Base-by-base conservation (phyloP, 169 alveolate species). In the Cryptosporidium parvum region DNA sequence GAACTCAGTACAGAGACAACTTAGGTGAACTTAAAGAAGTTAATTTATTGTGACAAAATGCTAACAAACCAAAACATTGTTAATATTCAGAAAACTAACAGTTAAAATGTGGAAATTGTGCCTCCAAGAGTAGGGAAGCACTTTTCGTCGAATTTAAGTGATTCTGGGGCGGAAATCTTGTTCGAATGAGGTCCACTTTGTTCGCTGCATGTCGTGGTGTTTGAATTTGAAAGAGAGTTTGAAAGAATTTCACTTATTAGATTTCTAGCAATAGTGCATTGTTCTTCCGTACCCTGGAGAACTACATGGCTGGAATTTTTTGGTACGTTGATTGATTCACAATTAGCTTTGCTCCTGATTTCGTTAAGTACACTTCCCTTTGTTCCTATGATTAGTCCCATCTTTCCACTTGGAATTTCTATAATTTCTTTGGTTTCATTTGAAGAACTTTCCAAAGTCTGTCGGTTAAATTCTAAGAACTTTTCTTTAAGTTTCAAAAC, bases 71-170 rank as follows among this genome's bases (percentile, higher is more conserved):
- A 26, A 56, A 56, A n/a, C 31, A 9, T 16, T 12, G 67, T 7
- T 26, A 21, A 23, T 53, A 56, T 16, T 21, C 35, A 56, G 67
- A 29, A 8, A 3, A n/a, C 18, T 56, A 23, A 56, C 26, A n/a
- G 10, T 31, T 80, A 80, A 21, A 44, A 59, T 14, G 45, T 59
- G 33, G 75, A 39, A 26, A 37, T 59, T 18, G 89, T 62, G 10
- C 75, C 75, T 23, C 89, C 75, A 3, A 80, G 31, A 16, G 89
- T 67, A 39, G 89, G 89, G 75, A 80, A 80, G 75, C 89, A 80
- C 75, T 80, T 80, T 33, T 80, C 89, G 23, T 80, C 89, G 29
- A 80, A 80, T 12, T 80, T 80, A 3, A 80, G 69, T 16, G 89
- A 23, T 62, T 80, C 75, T 4, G 72, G 89, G 23, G 58, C 14